Conservation (phyloP, 192 early-diverging fungal genomes). For the Podochytrium sp. region DNA sequence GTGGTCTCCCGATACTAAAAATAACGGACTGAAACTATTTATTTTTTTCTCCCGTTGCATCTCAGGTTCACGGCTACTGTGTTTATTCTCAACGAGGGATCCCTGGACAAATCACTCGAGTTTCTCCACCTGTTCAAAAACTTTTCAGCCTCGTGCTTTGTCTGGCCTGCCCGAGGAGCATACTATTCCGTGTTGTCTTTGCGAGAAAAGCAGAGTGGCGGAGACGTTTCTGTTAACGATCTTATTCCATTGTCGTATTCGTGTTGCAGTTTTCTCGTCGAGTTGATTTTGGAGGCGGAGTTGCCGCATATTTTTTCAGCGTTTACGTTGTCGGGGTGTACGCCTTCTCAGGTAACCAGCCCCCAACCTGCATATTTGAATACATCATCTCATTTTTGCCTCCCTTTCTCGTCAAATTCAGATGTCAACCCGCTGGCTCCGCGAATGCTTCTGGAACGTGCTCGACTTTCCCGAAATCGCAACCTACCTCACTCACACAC, state of each 20-base stretch:
- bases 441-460: constrained; percentile 56
- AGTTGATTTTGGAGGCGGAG: constrained; percentile 47
- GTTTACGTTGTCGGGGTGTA: constrained; percentile 55
- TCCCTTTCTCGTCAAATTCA: neutral
- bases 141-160: constrained; percentile 32
- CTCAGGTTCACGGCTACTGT: constrained; percentile 54
- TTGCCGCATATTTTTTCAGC: constrained; percentile 49
- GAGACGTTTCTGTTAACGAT: too few relatives aligned
- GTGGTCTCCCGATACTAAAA: neutral
- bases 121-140: constrained; percentile 22
- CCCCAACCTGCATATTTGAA: neutral
- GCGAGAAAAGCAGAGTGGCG: too few relatives aligned
- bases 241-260: constrained; percentile 43
- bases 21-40: neutral
- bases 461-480: constrained; percentile 49
- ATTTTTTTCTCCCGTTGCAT: neutral
- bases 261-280: constrained; percentile 46
- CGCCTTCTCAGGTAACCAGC: constrained; percentile 49
- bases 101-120: neutral
- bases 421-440: constrained; percentile 53
- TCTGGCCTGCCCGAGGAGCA: constrained; percentile 38
- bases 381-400: neutral
- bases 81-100: constrained; percentile 37
- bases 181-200: too few relatives aligned
- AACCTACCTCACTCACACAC: constrained; percentile 30